Evolutionary conservation across 192 early-diverging fungal species (phyloP).

Genomic region (Podila clonocystis): DNA sequence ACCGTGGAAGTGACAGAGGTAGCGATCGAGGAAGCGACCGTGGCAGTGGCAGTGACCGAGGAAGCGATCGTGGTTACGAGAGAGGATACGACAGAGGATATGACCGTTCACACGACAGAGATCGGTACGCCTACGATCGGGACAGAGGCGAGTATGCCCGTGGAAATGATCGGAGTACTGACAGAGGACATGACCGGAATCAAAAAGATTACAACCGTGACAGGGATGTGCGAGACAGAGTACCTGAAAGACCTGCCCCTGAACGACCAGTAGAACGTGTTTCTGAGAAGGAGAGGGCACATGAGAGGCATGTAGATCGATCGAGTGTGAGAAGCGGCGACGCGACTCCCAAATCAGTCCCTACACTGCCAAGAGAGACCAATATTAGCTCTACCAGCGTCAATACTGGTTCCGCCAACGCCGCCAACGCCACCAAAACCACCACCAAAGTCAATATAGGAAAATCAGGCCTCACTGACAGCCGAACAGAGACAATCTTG

Average conservation of each 20-base stretch:
- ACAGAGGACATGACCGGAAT: constrained; percentile 2
- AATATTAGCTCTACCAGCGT: not conserved
- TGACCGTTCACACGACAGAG: too few relatives aligned
- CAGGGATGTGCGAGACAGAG: not conserved
- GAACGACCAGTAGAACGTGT: too few relatives aligned
- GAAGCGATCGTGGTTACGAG: constrained; percentile 3
- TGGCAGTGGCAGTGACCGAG: constrained; percentile 3
- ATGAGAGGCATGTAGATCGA: not conserved
- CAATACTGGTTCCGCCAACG: not conserved
- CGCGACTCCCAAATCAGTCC: too few relatives aligned
- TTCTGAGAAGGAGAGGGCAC: not conserved
- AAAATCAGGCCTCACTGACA: not conserved
- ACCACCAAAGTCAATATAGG: not conserved
- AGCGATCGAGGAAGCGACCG: constrained; percentile 6
- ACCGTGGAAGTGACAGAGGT: constrained; percentile 11
- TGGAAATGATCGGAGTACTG: constrained; percentile 1
- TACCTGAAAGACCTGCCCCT: not conserved
- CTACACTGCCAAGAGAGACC: not conserved
- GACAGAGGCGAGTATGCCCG: constrained; percentile 4
- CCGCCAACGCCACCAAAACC: not conserved
- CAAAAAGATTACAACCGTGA: not conserved
- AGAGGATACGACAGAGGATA: constrained; percentile 9
- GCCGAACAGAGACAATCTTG: not conserved
- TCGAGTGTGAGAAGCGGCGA: not conserved
- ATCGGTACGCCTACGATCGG: not conserved